Percentiles rank a stretch among this genome's conserved stretches.
Evolutionary conservation across 805 yeast genomes (phyloP).

Genomic region (Metschnikowia gruessii): DNA sequence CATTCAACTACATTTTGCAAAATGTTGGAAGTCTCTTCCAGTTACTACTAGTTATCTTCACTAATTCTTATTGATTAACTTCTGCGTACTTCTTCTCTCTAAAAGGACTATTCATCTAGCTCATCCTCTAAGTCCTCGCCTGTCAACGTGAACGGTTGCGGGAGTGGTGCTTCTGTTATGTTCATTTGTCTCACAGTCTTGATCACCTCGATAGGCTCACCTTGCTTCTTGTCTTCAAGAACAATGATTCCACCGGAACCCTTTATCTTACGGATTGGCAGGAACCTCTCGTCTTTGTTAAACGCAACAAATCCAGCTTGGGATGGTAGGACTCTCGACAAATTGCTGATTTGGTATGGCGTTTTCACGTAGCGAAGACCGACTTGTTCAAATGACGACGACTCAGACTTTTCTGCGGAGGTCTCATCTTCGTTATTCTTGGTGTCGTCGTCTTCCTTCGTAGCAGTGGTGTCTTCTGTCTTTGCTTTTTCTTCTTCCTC

Average conservation of each 20-base stretch:
- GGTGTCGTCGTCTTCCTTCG: slow-evolving; percentile 13
- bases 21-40: no score
- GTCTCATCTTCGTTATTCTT: slow-evolving; percentile 19
- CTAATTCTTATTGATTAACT: background rate
- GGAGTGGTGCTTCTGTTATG: slow-evolving; percentile 70
- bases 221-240: slow-evolving; percentile 60
- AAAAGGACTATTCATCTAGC: slow-evolving; percentile 5
- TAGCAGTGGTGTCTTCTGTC: background rate
- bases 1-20: no score
- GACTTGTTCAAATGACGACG: slow-evolving; percentile 29
- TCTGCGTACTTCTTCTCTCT: slow-evolving; percentile 1
- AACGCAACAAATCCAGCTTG: slow-evolving; percentile 84
- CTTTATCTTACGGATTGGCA: slow-evolving; percentile 77
- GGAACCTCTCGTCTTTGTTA: slow-evolving; percentile 67
- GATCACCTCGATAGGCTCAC: slow-evolving; percentile 60
- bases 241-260: slow-evolving; percentile 70
- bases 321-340: slow-evolving; percentile 85
- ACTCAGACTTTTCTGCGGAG: slow-evolving; percentile 21
- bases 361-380: slow-evolving; percentile 55
- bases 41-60: no score
- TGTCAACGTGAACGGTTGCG: slow-evolving; percentile 64
- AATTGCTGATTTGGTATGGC: slow-evolving; percentile 69
- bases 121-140: slow-evolving; percentile 50
- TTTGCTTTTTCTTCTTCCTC: slow-evolving; percentile 26
- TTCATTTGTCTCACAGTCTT: slow-evolving; percentile 81